These are phyloP conservation scores for Lumnitzera racemosa DNA, from an alignment of 345 rosid species.

Conservation along the genomic window DNA sequence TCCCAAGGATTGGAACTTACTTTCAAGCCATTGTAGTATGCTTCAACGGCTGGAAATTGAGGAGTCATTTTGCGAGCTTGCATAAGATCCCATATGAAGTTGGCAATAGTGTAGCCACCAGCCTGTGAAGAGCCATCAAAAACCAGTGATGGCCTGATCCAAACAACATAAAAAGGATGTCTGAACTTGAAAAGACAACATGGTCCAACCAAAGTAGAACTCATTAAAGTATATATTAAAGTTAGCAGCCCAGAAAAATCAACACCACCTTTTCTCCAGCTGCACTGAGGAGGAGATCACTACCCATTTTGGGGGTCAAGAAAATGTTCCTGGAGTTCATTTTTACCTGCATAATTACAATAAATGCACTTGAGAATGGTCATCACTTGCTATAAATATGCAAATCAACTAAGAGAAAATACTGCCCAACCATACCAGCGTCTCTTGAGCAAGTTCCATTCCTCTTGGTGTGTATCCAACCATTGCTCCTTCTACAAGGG, in stretches of 20 bases:
- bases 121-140: constrained; percentile 30
- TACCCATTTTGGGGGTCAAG: constrained; percentile 54
- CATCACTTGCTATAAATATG: background rate
- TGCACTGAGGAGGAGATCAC: constrained; percentile 68
- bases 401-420: background rate
- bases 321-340: constrained; percentile 51
- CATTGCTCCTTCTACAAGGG: constrained; percentile 88
- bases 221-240: no score
- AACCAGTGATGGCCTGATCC: background rate
- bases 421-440: constrained; percentile 41
- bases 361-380: constrained; percentile 2
- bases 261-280: constrained; percentile 68
- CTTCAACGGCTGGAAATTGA: constrained; percentile 53
- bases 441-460: constrained; percentile 86
- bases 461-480: constrained; percentile 68
- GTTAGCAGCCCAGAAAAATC: no score
- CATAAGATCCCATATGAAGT: constrained; percentile 89
- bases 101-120: constrained; percentile 84
- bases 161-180: background rate
- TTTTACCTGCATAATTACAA: constrained; percentile 36
- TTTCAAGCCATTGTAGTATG: constrained; percentile 77
- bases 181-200: no score
- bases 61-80: constrained; percentile 49
- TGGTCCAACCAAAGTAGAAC: no score
- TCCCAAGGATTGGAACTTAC: constrained; percentile 24